These are phyloP conservation scores for Anthostomella pinea DNA, from an alignment of 2,329 filamentous ascomycete genomes.

Conservation along the genomic window DNA sequence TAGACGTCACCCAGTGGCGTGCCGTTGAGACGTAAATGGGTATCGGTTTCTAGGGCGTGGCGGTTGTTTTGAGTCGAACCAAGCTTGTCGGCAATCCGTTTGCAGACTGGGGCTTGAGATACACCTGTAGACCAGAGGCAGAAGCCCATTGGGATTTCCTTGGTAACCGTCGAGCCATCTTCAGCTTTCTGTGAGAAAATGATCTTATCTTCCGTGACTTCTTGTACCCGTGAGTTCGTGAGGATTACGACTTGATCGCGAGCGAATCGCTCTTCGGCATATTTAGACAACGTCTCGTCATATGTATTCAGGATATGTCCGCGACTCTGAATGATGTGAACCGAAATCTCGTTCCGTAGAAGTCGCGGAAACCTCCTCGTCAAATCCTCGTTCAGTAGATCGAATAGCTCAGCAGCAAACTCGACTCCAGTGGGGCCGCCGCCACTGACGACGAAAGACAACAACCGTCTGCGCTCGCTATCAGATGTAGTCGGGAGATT, in stretches of 20 bases:
- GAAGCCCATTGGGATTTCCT: slow-evolving; percentile 93
- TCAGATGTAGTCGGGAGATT: slow-evolving; percentile 91
- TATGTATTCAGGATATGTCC: slow-evolving; percentile 97
- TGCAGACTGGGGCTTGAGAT: slow-evolving; percentile 76
- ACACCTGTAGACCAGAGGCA: slow-evolving; percentile 98
- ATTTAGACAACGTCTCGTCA: slow-evolving; percentile 88
- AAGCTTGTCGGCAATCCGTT: slow-evolving; percentile 74
- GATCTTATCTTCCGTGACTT: slow-evolving; percentile 80
- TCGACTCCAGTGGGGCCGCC: slow-evolving; percentile 96
- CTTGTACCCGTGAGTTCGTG: slow-evolving; percentile 89
- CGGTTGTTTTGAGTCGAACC: slow-evolving; percentile 76
- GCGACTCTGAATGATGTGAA: slow-evolving; percentile 93
- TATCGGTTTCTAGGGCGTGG: slow-evolving; percentile 91
- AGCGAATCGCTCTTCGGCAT: slow-evolving; percentile 85
- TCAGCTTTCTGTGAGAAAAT: slow-evolving; percentile 80
- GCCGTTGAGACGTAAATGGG: slow-evolving; percentile 84
- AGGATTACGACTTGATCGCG: slow-evolving; percentile 89
- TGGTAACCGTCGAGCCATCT: slow-evolving; percentile 72
- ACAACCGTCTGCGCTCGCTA: slow-evolving; percentile 77
- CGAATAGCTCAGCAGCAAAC: slow-evolving; percentile 93
- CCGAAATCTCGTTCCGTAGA: slow-evolving; percentile 94
- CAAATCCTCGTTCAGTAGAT: slow-evolving; percentile 93
- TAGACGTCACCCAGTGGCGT: slow-evolving; percentile 93
- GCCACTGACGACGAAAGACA: slow-evolving; percentile 95
- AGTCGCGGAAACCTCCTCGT: slow-evolving; percentile 80